phyloP scores from a whole-genome alignment of 768 basidiomycete species.

The Psilocybe tampanensis region DNA sequence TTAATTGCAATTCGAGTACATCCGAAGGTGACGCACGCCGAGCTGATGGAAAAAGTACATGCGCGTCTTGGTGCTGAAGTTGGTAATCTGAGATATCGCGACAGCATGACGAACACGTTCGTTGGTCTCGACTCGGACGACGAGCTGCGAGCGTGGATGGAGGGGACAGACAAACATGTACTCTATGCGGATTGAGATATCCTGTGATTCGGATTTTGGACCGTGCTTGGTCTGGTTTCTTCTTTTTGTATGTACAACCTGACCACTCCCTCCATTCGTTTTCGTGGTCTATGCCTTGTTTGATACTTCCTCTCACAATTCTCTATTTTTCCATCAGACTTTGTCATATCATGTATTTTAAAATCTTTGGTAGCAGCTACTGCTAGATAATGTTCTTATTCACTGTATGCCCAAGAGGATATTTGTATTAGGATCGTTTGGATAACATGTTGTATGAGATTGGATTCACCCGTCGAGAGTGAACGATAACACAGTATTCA shows the following conservation, averaged over 20 bases:
- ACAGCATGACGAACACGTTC: constrained; percentile 66
- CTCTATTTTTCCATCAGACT: constrained; percentile 15
- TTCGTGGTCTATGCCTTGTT: neutral
- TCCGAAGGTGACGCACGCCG: constrained; percentile 82
- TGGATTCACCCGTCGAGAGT: constrained; percentile 4
- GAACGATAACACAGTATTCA: neutral
- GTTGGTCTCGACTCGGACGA: constrained; percentile 64
- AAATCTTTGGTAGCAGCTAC: constrained; percentile 14
- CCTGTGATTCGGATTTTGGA: neutral
- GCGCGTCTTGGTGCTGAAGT: constrained; percentile 81
- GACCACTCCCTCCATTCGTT: neutral
- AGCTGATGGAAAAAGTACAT: constrained; percentile 92
- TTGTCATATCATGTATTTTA: constrained; percentile 18
- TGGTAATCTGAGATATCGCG: constrained; percentile 69
- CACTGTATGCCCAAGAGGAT: constrained; percentile 3
- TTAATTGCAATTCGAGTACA: constrained; percentile 97
- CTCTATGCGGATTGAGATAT: constrained; percentile 69
- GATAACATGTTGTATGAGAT: constrained; percentile 15
- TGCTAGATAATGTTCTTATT: constrained; percentile 19
- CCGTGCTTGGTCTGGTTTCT: constrained; percentile 15
- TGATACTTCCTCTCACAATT: neutral
- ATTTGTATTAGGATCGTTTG: constrained; percentile 12
- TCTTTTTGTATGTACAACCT: neutral
- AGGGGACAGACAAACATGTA: constrained; percentile 79
- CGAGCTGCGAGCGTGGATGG: constrained; percentile 74